A percentile compares a stretch with the other conserved stretches of the same genome.
Evolutionary conservation across 176 grass and related monocot genomes (phyloP).

Genomic region (Avena eriantha): DNA sequence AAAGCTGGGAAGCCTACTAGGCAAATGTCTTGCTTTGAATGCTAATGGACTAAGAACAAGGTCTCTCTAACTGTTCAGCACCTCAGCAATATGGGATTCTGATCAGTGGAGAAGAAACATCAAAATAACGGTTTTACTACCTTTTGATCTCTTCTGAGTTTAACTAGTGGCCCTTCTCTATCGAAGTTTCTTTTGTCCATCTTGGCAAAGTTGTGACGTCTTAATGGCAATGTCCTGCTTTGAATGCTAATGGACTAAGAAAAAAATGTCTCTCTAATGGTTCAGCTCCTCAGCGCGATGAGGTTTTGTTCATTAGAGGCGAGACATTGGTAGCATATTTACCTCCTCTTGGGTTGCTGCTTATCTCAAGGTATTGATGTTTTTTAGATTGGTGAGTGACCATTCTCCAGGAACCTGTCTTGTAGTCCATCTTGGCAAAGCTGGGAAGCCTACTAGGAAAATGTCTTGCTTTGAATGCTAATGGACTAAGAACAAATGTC

Average conservation of each 20-base stretch:
- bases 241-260: slow-evolving; percentile 58
- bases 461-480: slow-evolving; percentile 71
- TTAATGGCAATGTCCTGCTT: slow-evolving; percentile 39
- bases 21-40: slow-evolving; percentile 71
- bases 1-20: slow-evolving; percentile 47
- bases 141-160: not conserved
- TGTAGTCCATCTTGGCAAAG: slow-evolving; percentile 61
- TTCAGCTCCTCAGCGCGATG: slow-evolving; percentile 29
- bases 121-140: not conserved
- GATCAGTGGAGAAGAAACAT: slow-evolving; percentile 50
- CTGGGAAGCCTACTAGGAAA: slow-evolving; percentile 33
- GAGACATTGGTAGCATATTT: slow-evolving; percentile 27
- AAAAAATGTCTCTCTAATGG: not conserved
- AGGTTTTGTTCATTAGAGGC: slow-evolving; percentile 20
- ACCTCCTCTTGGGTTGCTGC: not conserved
- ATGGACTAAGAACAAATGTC: slow-evolving; percentile 50
- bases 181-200: slow-evolving; percentile 23
- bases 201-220: slow-evolving; percentile 36
- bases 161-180: not conserved
- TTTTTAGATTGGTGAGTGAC: not conserved
- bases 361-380: not conserved
- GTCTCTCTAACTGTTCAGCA: slow-evolving; percentile 42
- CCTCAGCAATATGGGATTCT: slow-evolving; percentile 32
- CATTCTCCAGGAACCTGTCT: not conserved
- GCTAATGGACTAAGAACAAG: slow-evolving; percentile 64